Conservation (phyloP, 257 asterid genomes). For the Solanum clarkiae region DNA sequence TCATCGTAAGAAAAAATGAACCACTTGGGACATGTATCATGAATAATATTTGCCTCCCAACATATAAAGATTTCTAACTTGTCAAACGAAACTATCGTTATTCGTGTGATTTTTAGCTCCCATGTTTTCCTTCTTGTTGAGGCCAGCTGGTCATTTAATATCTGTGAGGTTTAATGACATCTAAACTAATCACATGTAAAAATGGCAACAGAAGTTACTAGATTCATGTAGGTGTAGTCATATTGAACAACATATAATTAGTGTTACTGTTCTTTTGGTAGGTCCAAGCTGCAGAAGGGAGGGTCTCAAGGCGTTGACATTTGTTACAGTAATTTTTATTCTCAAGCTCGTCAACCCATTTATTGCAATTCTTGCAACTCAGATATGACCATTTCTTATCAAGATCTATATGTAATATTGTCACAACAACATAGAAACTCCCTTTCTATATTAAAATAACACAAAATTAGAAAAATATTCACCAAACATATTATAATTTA, state of each 20-base stretch:
- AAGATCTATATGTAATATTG: too few relatives aligned
- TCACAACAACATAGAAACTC: too few relatives aligned
- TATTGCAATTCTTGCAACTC: too few relatives aligned
- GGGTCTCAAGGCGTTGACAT: slow-evolving; percentile 1
- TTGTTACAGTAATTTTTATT: too few relatives aligned
- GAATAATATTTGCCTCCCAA: too few relatives aligned
- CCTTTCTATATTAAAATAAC: too few relatives aligned
- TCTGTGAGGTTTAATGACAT: not conserved
- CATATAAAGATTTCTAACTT: not conserved
- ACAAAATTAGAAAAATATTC: too few relatives aligned
- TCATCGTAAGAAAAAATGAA: too few relatives aligned
- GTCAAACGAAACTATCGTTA: not conserved
- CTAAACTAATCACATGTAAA: not conserved
- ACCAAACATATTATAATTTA: too few relatives aligned
- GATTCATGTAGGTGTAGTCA: not conserved
- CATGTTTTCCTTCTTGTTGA: not conserved
- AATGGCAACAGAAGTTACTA: not conserved
- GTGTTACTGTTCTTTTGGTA: slow-evolving; percentile 11
- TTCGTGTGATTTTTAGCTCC: not conserved
- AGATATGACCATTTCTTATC: too few relatives aligned
- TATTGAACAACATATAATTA: not conserved
- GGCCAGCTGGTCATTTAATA: not conserved
- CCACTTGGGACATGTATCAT: too few relatives aligned
- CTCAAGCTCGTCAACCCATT: too few relatives aligned
- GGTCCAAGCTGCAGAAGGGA: slow-evolving; percentile 69